Evolutionary conservation across 768 basidiomycete species (phyloP).

Genomic region (Podaxis carcinomalis): DNA sequence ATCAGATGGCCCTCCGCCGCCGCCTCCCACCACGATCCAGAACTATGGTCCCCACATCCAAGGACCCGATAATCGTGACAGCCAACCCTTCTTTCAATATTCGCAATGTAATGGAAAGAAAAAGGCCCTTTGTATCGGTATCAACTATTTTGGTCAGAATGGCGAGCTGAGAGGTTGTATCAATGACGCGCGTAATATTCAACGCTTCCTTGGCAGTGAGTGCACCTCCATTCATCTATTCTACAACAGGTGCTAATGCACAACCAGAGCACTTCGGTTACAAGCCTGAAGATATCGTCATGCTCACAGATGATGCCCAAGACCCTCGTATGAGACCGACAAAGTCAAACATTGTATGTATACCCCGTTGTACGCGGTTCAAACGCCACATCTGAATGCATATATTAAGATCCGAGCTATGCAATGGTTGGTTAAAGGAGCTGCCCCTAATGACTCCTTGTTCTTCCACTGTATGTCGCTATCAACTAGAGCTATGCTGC

Average conservation of each 20-base stretch:
- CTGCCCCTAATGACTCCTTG: constrained; percentile 77
- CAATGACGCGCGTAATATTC: constrained; percentile 85
- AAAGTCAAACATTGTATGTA: constrained; percentile 67
- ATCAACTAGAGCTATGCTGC: background rate
- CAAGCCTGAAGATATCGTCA: constrained; percentile 75
- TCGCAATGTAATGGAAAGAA: constrained; percentile 85
- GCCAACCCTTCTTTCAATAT: constrained; percentile 75
- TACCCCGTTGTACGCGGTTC: background rate
- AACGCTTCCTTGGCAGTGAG: constrained; percentile 70
- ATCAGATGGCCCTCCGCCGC: constrained; percentile 38
- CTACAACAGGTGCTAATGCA: background rate
- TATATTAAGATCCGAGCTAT: constrained; percentile 63
- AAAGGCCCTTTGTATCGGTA: constrained; percentile 90
- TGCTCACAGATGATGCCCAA: constrained; percentile 72
- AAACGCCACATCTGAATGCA: constrained; percentile 1
- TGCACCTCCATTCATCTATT: background rate
- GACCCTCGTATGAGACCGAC: constrained; percentile 71
- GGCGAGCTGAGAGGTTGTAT: constrained; percentile 81
- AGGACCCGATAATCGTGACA: constrained; percentile 36
- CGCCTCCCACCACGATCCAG: constrained; percentile 55
- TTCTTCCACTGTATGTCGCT: constrained; percentile 78
- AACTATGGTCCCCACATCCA: constrained; percentile 59
- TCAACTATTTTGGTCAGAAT: constrained; percentile 74
- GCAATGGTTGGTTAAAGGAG: constrained; percentile 87
- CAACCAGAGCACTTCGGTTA: constrained; percentile 57